Percentiles rank a stretch among this genome's conserved stretches.
phyloP scores from a whole-genome alignment of 441 rosid genomes.

The Bocquillonia castaneifolia region DNA sequence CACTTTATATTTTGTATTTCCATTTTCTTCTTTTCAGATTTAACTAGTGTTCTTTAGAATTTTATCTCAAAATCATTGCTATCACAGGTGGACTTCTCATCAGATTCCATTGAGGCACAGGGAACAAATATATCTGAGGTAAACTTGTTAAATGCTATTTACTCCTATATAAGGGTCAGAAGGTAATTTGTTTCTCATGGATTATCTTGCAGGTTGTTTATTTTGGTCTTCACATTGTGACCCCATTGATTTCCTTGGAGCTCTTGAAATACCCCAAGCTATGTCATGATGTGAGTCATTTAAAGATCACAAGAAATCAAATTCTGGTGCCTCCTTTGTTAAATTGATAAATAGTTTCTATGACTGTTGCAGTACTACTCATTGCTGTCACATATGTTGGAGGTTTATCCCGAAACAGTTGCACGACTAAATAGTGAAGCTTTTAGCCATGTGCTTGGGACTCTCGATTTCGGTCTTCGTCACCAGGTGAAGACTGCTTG shows the following conservation, averaged over 20 bases:
- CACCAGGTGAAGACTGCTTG: slow-evolving; percentile 60
- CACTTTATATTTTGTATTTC: slow-evolving; percentile 5
- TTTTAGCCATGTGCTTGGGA: slow-evolving; percentile 71
- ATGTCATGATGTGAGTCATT: slow-evolving; percentile 81
- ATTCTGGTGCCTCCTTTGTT: neutral
- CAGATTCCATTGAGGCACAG: slow-evolving; percentile 61
- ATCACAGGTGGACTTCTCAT: slow-evolving; percentile 86
- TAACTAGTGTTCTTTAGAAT: slow-evolving; percentile 2
- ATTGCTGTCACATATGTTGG: slow-evolving; percentile 81
- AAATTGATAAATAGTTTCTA: slow-evolving; percentile 24
- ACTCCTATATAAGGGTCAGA: slow-evolving; percentile 16
- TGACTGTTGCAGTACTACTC: slow-evolving; percentile 70
- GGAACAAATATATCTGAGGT: slow-evolving; percentile 86
- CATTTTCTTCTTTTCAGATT: neutral
- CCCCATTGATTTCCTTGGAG: slow-evolving; percentile 85
- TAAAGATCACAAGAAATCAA: slow-evolving; percentile 17
- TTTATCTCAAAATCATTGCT: slow-evolving; percentile 7
- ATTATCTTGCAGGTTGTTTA: slow-evolving; percentile 71
- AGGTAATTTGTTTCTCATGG: slow-evolving; percentile 31
- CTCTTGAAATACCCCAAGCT: slow-evolving; percentile 95
- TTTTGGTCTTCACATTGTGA: slow-evolving; percentile 87
- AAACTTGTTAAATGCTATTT: too few relatives aligned
- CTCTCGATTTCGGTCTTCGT: slow-evolving; percentile 86
- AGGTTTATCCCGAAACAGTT: slow-evolving; percentile 93
- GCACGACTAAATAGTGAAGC: slow-evolving; percentile 66